phyloP scores from a whole-genome alignment of 768 basidiomycete genomes.

The Hortiboletus flavorubellus region DNA sequence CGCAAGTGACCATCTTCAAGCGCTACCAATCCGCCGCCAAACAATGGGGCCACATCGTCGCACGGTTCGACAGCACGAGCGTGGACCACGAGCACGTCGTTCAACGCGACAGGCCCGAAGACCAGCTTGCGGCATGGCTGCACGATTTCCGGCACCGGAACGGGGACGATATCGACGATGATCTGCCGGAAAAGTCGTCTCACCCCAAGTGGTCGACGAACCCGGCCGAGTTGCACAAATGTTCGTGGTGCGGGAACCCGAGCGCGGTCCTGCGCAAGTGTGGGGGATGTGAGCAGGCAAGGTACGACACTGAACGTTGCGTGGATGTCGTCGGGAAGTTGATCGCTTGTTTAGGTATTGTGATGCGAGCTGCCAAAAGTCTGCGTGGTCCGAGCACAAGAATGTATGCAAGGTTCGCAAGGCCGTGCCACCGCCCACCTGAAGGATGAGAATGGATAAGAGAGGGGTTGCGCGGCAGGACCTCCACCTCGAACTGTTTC shows the following conservation, averaged over 20 bases:
- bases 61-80: slow-evolving; percentile 32
- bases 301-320: slow-evolving; percentile 22
- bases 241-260: slow-evolving; percentile 63
- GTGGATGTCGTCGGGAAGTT: not conserved
- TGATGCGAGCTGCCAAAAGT: slow-evolving; percentile 15
- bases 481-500: not conserved
- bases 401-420: slow-evolving; percentile 7
- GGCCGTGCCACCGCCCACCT: not conserved
- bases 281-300: slow-evolving; percentile 39
- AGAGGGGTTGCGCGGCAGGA: not conserved
- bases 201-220: slow-evolving; percentile 48
- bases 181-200: slow-evolving; percentile 29
- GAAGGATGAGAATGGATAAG: not conserved
- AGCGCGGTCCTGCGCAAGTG: slow-evolving; percentile 57
- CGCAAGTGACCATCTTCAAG: slow-evolving; percentile 49
- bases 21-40: slow-evolving; percentile 42
- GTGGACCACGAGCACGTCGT: slow-evolving; percentile 30
- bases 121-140: slow-evolving; percentile 58
- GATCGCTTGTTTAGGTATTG: slow-evolving; percentile 9
- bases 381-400: slow-evolving; percentile 17
- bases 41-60: slow-evolving; percentile 47
- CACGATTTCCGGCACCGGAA: slow-evolving; percentile 45
- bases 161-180: slow-evolving; percentile 34
- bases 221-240: slow-evolving; percentile 51
- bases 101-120: slow-evolving; percentile 43